A percentile compares a stretch with the other conserved stretches of the same genome.
Conservation (phyloP, 768 basidiomycete genomes). For the Amanita thiersii region DNA sequence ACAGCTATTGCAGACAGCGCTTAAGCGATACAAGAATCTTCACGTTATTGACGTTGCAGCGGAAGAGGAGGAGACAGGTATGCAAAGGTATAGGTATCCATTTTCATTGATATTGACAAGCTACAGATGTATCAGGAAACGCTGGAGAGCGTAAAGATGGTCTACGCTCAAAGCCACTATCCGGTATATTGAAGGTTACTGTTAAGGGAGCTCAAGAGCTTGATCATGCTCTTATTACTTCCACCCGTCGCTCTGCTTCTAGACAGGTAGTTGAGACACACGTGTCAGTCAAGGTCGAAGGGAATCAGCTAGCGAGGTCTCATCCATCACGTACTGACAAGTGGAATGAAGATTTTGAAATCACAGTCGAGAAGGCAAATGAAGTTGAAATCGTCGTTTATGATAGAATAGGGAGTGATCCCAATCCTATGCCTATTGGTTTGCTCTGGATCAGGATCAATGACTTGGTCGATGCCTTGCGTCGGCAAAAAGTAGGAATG, state of each 20-base stretch:
- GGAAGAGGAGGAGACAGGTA: constrained; percentile 76
- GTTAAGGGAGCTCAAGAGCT: constrained; percentile 89
- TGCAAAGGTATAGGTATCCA: constrained; percentile 13
- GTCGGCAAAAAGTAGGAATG: constrained; percentile 85
- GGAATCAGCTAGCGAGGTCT: constrained; percentile 84
- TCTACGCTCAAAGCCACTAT: constrained; percentile 86
- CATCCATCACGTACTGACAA: constrained; percentile 91
- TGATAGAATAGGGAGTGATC: constrained; percentile 81
- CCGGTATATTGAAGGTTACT: constrained; percentile 85
- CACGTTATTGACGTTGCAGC: constrained; percentile 87
- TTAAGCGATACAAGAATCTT: constrained; percentile 94
- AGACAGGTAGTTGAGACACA: constrained; percentile 79
- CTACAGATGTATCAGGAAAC: constrained; percentile 39
- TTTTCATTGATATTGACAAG: not conserved
- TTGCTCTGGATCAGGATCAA: constrained; percentile 91
- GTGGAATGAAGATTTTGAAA: constrained; percentile 98
- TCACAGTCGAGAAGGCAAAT: constrained; percentile 94
- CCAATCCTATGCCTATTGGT: constrained; percentile 82
- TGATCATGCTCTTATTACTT: constrained; percentile 80
- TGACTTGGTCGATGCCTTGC: constrained; percentile 88
- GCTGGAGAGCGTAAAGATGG: constrained; percentile 90
- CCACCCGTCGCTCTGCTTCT: constrained; percentile 64
- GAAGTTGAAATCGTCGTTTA: constrained; percentile 96
- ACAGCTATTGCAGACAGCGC: constrained; percentile 81
- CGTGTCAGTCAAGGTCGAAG: constrained; percentile 94